Evolutionary conservation across 2,329 filamentous ascomycete species (phyloP).

Genomic region (Dactylellina leptospora): DNA sequence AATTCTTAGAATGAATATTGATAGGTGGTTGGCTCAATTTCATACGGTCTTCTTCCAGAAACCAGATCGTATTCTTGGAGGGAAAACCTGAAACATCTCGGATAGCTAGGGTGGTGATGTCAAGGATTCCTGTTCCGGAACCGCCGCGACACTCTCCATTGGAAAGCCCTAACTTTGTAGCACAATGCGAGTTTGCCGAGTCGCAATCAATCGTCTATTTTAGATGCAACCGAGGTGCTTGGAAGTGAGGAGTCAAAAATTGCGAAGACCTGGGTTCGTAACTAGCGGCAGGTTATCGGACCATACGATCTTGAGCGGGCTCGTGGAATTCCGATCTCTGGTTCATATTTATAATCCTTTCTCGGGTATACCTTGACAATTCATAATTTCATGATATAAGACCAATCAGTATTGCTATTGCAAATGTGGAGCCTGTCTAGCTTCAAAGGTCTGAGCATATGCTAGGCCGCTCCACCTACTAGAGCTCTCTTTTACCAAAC

Average conservation of each 20-base stretch:
- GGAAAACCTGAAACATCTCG: neutral
- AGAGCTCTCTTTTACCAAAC: slow-evolving; percentile 17
- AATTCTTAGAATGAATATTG: no score
- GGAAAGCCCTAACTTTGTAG: slow-evolving; percentile 21
- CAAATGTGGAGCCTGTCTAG: slow-evolving; percentile 13
- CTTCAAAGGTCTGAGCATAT: neutral
- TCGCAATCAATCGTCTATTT: slow-evolving; percentile 38
- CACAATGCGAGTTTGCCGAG: slow-evolving; percentile 20
- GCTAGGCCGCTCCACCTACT: no score
- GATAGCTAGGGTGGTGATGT: neutral
- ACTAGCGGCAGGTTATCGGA: neutral
- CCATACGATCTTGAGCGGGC: slow-evolving; percentile 21
- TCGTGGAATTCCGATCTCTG: slow-evolving; percentile 10
- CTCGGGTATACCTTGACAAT: slow-evolving; percentile 3
- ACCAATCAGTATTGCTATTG: slow-evolving; percentile 35
- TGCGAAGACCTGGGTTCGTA: slow-evolving; percentile 32
- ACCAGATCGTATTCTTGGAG: neutral
- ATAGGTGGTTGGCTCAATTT: no score
- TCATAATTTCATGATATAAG: slow-evolving; percentile 6
- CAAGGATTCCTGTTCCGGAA: no score
- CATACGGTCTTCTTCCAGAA: neutral
- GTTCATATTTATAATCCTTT: slow-evolving; percentile 4
- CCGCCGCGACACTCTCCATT: no score
- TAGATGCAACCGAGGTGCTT: slow-evolving; percentile 19
- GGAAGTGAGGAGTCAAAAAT: slow-evolving; percentile 36